Conservation (phyloP, 2,329 filamentous ascomycete species). For the Colletotrichum sp. region DNA sequence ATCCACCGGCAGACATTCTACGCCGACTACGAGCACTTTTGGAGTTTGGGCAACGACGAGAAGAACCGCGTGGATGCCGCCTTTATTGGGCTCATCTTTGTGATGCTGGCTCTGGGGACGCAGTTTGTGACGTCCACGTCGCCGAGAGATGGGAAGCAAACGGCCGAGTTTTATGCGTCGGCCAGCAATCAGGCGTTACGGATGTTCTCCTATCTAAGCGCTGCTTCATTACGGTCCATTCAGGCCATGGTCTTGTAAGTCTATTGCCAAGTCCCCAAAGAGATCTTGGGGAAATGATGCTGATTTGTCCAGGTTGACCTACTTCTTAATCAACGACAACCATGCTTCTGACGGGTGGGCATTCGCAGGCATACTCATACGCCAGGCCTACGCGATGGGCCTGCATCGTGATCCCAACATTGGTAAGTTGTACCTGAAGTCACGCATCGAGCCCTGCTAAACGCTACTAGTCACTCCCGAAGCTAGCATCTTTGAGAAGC, state of each 20-base stretch:
- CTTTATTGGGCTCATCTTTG: conserved; percentile 75
- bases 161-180: conserved; percentile 82
- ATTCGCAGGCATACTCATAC: conserved; percentile 77
- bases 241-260: conserved; percentile 76
- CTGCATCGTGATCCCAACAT: conserved; percentile 81
- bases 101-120: conserved; percentile 79
- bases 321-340: conserved; percentile 87
- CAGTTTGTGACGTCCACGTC: conserved; percentile 72
- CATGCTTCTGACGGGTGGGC: conserved; percentile 84
- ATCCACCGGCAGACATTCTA: conserved; percentile 78
- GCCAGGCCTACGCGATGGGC: conserved; percentile 83
- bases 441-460: conserved; percentile 23
- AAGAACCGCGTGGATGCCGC: conserved; percentile 69
- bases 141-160: conserved; percentile 70
- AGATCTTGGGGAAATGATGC: not conserved
- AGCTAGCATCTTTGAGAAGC: conserved; percentile 74
- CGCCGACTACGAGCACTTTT: conserved; percentile 80
- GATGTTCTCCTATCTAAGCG: conserved; percentile 78
- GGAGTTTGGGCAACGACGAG: conserved; percentile 64
- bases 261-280: too few species aligned
- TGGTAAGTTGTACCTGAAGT: conserved; percentile 42
- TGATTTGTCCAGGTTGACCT: conserved; percentile 57
- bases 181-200: conserved; percentile 79
- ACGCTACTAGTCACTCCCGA: conserved; percentile 59
- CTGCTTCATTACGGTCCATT: conserved; percentile 73